These are phyloP conservation scores for Geranium incanum DNA, from an alignment of 441 rosid genomes.

Conservation along the genomic window DNA sequence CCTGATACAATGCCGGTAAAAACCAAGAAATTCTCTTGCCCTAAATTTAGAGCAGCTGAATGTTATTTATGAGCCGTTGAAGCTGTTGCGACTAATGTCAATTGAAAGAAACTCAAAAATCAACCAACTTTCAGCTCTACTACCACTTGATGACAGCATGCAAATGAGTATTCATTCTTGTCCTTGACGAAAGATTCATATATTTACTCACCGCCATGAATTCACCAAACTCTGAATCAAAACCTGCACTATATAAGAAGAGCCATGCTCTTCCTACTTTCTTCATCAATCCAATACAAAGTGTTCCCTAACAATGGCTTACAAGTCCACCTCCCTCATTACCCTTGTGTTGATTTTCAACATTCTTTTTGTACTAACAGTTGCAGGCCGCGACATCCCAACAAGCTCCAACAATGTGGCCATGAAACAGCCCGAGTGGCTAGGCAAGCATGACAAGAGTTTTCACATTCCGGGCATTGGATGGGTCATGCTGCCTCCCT, in stretches of 20 bases:
- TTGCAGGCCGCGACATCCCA: constrained; percentile 1
- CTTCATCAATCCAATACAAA: background rate
- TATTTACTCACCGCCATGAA: background rate
- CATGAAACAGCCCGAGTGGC: background rate
- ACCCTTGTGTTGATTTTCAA: background rate
- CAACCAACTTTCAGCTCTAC: too few species aligned
- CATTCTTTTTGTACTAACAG: background rate
- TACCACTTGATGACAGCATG: too few species aligned
- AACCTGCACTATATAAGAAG: background rate
- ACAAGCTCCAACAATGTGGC: background rate
- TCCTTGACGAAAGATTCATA: background rate
- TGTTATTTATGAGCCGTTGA: background rate
- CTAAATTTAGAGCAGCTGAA: background rate
- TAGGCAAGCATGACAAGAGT: background rate
- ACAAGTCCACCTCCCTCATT: background rate
- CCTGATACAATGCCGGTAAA: too few species aligned
- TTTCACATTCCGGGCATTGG: background rate
- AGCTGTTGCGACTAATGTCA: background rate
- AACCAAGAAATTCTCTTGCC: too few species aligned
- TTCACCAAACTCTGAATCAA: background rate
- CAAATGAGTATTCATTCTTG: background rate
- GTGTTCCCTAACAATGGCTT: background rate
- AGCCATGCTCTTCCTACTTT: constrained; percentile 5
- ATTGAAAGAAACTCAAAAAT: too few species aligned
- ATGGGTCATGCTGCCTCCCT: too few species aligned